Conservation (phyloP, 768 basidiomycete genomes). For the Panellus pusillus region DNA sequence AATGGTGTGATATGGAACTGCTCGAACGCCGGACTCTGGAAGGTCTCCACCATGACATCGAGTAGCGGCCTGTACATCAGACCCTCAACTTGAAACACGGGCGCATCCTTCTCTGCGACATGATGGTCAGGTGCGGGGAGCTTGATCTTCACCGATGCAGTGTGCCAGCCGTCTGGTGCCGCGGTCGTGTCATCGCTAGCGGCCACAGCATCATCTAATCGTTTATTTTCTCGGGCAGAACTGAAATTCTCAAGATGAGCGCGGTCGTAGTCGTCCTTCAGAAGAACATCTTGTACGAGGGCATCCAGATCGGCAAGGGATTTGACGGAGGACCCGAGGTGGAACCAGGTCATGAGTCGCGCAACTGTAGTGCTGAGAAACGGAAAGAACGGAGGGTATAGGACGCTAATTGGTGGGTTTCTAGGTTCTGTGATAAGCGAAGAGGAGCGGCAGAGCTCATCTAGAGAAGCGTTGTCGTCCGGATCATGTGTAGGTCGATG, state of each 20-base stretch:
- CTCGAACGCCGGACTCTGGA: neutral
- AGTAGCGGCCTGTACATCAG: slow-evolving; percentile 19
- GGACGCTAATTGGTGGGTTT: neutral
- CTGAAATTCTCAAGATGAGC: slow-evolving; percentile 25
- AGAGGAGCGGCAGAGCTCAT: neutral
- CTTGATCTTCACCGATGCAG: too few relatives aligned
- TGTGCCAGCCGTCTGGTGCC: slow-evolving; percentile 26
- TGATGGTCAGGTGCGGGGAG: too few relatives aligned
- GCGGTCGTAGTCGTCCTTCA: slow-evolving; percentile 24
- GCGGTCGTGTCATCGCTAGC: neutral
- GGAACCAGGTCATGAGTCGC: slow-evolving; percentile 27
- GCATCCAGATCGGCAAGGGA: slow-evolving; percentile 25
- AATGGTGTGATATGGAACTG: slow-evolving; percentile 19
- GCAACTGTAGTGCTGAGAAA: slow-evolving; percentile 27
- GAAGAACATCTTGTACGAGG: slow-evolving; percentile 28
- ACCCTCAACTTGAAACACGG: slow-evolving; percentile 18
- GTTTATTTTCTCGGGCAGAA: slow-evolving; percentile 16
- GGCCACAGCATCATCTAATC: slow-evolving; percentile 17
- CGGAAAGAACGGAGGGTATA: slow-evolving; percentile 10
- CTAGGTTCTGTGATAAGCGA: neutral
- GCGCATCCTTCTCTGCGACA: slow-evolving; percentile 19
- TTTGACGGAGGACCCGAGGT: too few relatives aligned
- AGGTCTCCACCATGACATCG: slow-evolving; percentile 12
- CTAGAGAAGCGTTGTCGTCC: neutral
- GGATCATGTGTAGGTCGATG: slow-evolving; percentile 5